These are phyloP conservation scores for Lentinula sp. DNA, from an alignment of 768 basidiomycete species.

Conservation along the genomic window DNA sequence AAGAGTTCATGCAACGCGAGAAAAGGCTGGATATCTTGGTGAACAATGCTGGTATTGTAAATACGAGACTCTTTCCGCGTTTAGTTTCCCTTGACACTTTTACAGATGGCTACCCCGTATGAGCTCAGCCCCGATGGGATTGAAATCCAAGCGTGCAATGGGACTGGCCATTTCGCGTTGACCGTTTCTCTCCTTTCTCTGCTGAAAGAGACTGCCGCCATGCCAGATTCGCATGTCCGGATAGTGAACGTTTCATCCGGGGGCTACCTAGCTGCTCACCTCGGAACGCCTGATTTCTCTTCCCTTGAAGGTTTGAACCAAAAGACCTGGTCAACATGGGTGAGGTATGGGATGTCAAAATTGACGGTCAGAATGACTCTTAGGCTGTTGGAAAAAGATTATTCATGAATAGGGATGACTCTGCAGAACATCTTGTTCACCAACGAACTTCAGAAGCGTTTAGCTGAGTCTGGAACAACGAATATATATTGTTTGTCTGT, in stretches of 20 bases:
- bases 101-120: slow-evolving; percentile 5
- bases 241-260: slow-evolving; percentile 4
- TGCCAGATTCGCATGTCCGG: slow-evolving; percentile 6
- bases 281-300: slow-evolving; percentile 4
- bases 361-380: background rate
- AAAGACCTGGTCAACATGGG: background rate
- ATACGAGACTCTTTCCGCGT: background rate
- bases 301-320: slow-evolving; percentile 7
- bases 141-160: slow-evolving; percentile 7
- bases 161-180: slow-evolving; percentile 6
- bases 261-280: background rate
- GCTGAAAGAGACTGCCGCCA: background rate
- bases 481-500: slow-evolving; percentile 8
- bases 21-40: slow-evolving; percentile 9
- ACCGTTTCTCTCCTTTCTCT: slow-evolving; percentile 6
- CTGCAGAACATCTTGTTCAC: slow-evolving; percentile 7
- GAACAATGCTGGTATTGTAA: slow-evolving; percentile 10
- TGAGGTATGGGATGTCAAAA: slow-evolving; percentile 6
- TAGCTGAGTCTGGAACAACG: background rate
- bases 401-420: background rate
- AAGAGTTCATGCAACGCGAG: slow-evolving; percentile 7
- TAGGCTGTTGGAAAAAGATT: no score
- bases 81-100: background rate
- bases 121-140: slow-evolving; percentile 7
- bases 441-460: slow-evolving; percentile 9